phyloP scores from a whole-genome alignment of 176 grass and related monocot genomes.

The Oryza meyeriana region DNA sequence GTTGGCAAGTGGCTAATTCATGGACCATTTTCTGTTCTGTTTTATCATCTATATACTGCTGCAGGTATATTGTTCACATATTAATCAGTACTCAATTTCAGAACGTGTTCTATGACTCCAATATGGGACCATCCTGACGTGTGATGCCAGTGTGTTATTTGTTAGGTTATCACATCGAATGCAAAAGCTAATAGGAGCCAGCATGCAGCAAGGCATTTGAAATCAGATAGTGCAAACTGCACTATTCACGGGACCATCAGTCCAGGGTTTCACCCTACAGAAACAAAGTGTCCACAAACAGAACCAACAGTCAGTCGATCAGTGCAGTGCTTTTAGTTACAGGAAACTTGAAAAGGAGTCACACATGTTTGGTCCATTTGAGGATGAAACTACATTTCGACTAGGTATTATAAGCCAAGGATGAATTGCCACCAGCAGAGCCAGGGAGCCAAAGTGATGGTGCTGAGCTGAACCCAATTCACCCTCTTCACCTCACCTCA shows the following conservation, averaged over 20 bases:
- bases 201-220: neutral
- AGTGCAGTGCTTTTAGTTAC: constrained; percentile 13
- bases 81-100: neutral
- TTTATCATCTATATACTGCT: neutral
- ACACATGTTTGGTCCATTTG: constrained; percentile 28
- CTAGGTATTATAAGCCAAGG: constrained; percentile 84
- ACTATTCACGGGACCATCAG: neutral
- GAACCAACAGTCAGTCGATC: neutral
- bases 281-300: neutral
- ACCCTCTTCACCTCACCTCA: constrained; percentile 38
- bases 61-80: neutral
- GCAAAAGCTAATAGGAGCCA: neutral
- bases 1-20: neutral
- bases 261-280: neutral
- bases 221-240: constrained; percentile 5
- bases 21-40: neutral
- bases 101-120: neutral
- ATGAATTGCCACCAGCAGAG: constrained; percentile 91
- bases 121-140: neutral
- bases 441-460: constrained; percentile 25
- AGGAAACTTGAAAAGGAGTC: neutral
- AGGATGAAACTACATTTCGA: constrained; percentile 28
- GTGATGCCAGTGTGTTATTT: neutral
- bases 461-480: neutral
- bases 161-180: neutral